Conservation (phyloP, 805 yeast species). For the Helenozyma rhizophorensis region DNA sequence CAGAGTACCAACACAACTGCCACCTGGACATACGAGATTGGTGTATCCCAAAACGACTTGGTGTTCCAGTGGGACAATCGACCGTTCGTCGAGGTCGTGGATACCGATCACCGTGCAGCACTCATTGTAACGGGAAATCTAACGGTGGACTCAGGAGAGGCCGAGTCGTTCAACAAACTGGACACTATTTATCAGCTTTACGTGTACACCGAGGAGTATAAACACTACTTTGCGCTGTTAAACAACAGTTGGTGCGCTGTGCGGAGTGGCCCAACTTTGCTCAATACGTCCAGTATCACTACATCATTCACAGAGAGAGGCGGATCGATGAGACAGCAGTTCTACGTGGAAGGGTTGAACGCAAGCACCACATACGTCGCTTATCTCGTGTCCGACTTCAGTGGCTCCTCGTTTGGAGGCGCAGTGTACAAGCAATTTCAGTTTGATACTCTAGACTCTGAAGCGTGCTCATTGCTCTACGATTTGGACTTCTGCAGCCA, state of each 20-base stretch:
- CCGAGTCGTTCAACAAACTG: constrained; percentile 19
- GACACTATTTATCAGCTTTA: constrained; percentile 37
- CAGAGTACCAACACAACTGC: constrained; percentile 31
- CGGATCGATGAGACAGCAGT: constrained; percentile 53
- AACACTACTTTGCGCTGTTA: constrained; percentile 33
- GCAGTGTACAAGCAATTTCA: constrained; percentile 51
- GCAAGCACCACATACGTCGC: constrained; percentile 60
- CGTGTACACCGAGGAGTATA: constrained; percentile 42
- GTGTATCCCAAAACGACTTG: constrained; percentile 58
- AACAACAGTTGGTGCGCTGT: constrained; percentile 71
- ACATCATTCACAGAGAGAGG: constrained; percentile 41
- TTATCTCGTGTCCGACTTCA: constrained; percentile 51
- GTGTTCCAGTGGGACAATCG: constrained; percentile 67
- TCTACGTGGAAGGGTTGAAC: constrained; percentile 58
- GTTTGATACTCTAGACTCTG: constrained; percentile 51
- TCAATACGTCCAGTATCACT: constrained; percentile 18
- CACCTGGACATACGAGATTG: constrained; percentile 63
- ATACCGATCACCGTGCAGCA: constrained; percentile 66
- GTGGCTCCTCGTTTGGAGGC: constrained; percentile 50
- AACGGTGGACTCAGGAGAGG: constrained; percentile 11
- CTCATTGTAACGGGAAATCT: constrained; percentile 59
- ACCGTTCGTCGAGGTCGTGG: constrained; percentile 54
- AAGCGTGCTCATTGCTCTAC: constrained; percentile 69
- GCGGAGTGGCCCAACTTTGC: constrained; percentile 44
- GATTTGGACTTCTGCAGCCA: constrained; percentile 71